phyloP scores from a whole-genome alignment of 139 green algal species.

The Coccomyxa sp. region DNA sequence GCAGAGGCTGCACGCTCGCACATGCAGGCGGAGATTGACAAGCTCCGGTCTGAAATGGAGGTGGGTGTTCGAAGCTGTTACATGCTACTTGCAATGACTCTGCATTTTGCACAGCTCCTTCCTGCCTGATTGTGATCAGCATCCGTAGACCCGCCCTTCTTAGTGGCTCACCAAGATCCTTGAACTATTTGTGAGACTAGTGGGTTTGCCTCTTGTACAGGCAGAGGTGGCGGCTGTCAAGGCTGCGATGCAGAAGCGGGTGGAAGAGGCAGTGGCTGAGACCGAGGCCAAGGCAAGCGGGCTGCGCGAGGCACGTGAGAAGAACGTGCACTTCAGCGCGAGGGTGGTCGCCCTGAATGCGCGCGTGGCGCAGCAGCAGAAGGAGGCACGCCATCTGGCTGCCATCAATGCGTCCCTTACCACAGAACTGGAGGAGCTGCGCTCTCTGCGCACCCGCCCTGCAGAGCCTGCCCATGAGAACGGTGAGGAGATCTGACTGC shows the following conservation, averaged over 20 bases:
- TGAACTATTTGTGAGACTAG: no score
- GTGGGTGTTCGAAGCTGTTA: background rate
- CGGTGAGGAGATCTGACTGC: background rate
- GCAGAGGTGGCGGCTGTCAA: conserved; percentile 18
- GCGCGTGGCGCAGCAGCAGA: conserved; percentile 26
- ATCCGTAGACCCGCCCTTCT: background rate
- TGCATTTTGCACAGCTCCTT: background rate
- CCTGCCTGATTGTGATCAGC: background rate
- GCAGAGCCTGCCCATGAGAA: background rate
- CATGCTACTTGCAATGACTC: background rate
- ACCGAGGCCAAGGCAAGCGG: conserved; percentile 13
- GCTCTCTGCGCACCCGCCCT: background rate
- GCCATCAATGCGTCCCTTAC: background rate
- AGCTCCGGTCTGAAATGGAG: conserved; percentile 26
- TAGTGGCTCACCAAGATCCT: no score
- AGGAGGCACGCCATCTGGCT: background rate
- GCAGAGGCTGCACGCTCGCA: conserved; percentile 4
- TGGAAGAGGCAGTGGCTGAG: conserved; percentile 23
- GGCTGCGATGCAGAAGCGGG: conserved; percentile 21
- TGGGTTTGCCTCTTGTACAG: background rate
- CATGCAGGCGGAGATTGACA: conserved; percentile 21
- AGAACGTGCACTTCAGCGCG: conserved; percentile 36
- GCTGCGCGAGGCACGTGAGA: conserved; percentile 26
- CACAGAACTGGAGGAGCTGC: background rate
- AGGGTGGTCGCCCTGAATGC: conserved; percentile 33